Percentiles rank a stretch among this genome's conserved stretches.
These are phyloP conservation scores for Syzygium malaccense DNA, from an alignment of 441 rosid species.

Conservation along the genomic window DNA sequence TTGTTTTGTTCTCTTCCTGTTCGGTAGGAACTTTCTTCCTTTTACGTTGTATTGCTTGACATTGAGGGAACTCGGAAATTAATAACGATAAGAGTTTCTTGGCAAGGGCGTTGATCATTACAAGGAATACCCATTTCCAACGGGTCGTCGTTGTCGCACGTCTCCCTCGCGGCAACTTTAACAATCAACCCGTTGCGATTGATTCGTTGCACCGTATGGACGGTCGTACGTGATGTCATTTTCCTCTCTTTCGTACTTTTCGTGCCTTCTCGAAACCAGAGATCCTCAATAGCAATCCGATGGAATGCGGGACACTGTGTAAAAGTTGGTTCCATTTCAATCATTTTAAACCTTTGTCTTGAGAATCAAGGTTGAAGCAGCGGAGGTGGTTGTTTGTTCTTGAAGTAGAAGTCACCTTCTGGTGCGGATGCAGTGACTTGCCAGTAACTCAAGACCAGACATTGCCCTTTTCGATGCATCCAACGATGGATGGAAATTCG, in stretches of 20 bases:
- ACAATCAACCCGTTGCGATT: not conserved
- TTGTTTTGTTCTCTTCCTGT: not conserved
- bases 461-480: not conserved
- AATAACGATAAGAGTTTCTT: not conserved
- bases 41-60: not conserved
- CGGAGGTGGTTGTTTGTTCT: not conserved
- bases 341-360: not conserved
- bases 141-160: not conserved
- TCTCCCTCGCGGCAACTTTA: not conserved
- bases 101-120: not conserved
- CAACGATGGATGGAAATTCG: not conserved
- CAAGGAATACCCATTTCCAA: not conserved
- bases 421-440: not conserved
- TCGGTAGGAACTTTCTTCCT: not conserved
- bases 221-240: not conserved
- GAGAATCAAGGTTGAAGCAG: not conserved
- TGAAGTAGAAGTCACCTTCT: not conserved
- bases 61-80: not conserved
- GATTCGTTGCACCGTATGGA: fast-evolving
- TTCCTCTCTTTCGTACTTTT: not conserved
- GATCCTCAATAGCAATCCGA: not conserved
- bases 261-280: not conserved
- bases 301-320: not conserved
- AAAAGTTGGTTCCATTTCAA: not conserved
- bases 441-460: not conserved